phyloP scores from a whole-genome alignment of 768 basidiomycete species.

The Dentipellis sp. region DNA sequence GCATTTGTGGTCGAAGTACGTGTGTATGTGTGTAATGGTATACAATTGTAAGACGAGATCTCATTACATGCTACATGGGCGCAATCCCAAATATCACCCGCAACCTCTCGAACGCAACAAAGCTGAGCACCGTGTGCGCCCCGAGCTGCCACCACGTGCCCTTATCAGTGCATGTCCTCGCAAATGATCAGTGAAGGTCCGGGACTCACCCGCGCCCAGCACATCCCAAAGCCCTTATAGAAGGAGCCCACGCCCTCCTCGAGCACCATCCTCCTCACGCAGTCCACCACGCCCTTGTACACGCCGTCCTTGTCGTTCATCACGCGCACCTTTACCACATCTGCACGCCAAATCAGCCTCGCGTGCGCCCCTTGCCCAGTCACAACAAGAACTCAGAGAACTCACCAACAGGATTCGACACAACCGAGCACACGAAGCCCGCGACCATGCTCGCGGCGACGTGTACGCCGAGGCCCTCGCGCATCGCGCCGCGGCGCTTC shows the following conservation, averaged over 20 bases:
- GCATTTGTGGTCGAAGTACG: not conserved
- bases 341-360: conserved; percentile 6
- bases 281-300: conserved; percentile 21
- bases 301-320: conserved; percentile 28
- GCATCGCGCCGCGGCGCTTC: conserved; percentile 22
- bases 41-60: not conserved
- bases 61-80: conserved; percentile 18
- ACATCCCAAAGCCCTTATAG: conserved; percentile 32
- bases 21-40: too few species aligned
- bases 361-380: not conserved
- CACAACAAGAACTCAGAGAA: conserved; percentile 7
- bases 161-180: not conserved
- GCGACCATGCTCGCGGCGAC: conserved; percentile 25
- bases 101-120: conserved; percentile 26
- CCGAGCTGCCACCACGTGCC: conserved; percentile 19
- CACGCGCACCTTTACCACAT: conserved; percentile 28
- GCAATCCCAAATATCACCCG: conserved; percentile 22
- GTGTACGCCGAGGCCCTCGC: conserved; percentile 26
- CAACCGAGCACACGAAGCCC: conserved; percentile 28
- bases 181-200: not conserved
- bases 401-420: conserved; percentile 27
- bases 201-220: conserved; percentile 26
- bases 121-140: conserved; percentile 26
- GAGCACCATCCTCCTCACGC: conserved; percentile 20
- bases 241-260: conserved; percentile 25